Conservation (phyloP, 108 stramenopile species). For the Cyclotella cryptica region DNA sequence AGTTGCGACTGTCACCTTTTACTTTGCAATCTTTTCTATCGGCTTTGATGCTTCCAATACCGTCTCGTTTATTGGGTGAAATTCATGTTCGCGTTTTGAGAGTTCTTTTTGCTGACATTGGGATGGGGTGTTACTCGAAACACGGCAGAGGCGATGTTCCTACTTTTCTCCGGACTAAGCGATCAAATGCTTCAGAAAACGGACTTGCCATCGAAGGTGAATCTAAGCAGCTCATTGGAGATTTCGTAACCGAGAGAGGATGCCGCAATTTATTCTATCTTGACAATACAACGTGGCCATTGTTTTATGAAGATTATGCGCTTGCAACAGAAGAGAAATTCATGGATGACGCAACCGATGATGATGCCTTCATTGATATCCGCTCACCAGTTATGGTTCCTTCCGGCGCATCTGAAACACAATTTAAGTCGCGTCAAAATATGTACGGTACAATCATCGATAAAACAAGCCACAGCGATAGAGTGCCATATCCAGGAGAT, state of each 20-base stretch:
- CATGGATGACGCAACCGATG: constrained; percentile 35
- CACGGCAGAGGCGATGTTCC: constrained; percentile 27
- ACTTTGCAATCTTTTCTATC: constrained; percentile 76
- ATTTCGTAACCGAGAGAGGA: constrained; percentile 55
- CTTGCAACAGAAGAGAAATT: constrained; percentile 71
- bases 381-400: constrained; percentile 33
- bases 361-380: constrained; percentile 37
- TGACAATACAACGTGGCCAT: constrained; percentile 79
- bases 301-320: constrained; percentile 85
- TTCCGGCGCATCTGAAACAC: constrained; percentile 27
- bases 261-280: constrained; percentile 82
- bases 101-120: constrained; percentile 54
- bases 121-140: constrained; percentile 68
- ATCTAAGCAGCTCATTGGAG: constrained; percentile 4
- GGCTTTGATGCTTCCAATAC: constrained; percentile 70
- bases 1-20: constrained; percentile 78
- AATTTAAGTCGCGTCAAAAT: constrained; percentile 1
- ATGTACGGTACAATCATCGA: constrained; percentile 10
- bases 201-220: not conserved
- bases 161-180: constrained; percentile 7
- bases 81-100: constrained; percentile 76
- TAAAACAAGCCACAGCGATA: constrained; percentile 8
- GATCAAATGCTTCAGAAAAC: no score
- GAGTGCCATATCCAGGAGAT: not conserved
- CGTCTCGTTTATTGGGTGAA: constrained; percentile 70